Base-by-base conservation (phyloP, 106 monocot genomes). In the Agapanthus africanus region DNA sequence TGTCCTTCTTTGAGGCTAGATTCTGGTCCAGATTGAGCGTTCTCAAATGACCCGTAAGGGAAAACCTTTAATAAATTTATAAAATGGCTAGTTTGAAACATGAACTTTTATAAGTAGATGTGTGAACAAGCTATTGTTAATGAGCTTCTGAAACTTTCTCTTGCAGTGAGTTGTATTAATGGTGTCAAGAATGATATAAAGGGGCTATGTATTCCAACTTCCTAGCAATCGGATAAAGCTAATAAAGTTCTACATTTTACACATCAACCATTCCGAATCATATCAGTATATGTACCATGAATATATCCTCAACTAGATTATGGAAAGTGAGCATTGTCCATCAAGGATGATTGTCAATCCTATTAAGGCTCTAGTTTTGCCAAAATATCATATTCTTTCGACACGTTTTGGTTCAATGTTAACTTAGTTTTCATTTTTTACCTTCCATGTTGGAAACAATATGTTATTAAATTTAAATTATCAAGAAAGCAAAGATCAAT, bases 11-110 rank as follows among this genome's bases (percentile, higher is more conserved):
- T 40, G 26, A 88, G 54, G 63, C 65, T 42, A 8, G 71, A 65
- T 30, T 71, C 81, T 22, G 50, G 63, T 72, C 34, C 79, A 37
- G 63, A 79, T 74, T 50, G 59, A 78, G 51, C 32, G 64, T 62
- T 56, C 68, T 85, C 88, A 49, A 92, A 85, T 52, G 33, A 73
- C 34, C 91, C 87, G 78, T 80, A 92, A 70, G 88, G 91, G 35
- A 73, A 69, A 71, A 92, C 85, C 88, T 92, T 65, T 14, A 27
- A 79, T 21, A 56, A 39, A 23, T 18, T 19, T 19, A 31, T 21
- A 49, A 0, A 47, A 33, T n/a, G n/a, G n/a, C n/a, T n/a, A n/a
- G n/a, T n/a, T 3, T 65, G 1, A 19, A 21, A 40, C 26, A 26
- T 65, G 42, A 44, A 21, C 22, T 21, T 68, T 4, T 30, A 44